Conservation (phyloP, 2,329 filamentous ascomycete species). For the Penicillium sp. region DNA sequence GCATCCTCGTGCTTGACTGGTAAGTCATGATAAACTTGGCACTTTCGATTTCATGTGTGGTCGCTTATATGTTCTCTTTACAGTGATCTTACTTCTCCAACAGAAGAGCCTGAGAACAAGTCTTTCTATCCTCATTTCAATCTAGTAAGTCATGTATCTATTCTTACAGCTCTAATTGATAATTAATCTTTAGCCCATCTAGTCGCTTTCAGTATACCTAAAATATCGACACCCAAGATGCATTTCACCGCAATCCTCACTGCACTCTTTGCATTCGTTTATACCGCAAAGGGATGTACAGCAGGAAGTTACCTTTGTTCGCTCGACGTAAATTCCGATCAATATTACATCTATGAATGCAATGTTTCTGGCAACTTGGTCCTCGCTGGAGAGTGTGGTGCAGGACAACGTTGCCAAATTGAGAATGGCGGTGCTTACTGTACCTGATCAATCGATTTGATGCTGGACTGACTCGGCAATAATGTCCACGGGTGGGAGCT, state of each 20-base stretch:
- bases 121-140: no score
- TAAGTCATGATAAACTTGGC: background rate
- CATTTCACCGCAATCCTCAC: background rate
- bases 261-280: background rate
- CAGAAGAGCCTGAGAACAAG: no score
- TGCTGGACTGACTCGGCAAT: no score
- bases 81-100: no score
- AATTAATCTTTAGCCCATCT: background rate
- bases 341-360: background rate
- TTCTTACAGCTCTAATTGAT: background rate
- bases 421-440: background rate
- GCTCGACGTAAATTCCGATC: background rate
- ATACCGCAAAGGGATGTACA: background rate
- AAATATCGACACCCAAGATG: no score
- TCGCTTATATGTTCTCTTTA: no score
- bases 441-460: background rate
- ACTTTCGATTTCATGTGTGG: no score
- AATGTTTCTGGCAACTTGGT: background rate
- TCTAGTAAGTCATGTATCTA: no score
- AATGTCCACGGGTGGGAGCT: no score
- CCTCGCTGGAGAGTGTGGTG: background rate
- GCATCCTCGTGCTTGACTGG: background rate
- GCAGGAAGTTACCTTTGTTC: background rate
- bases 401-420: background rate
- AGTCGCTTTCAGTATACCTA: no score